Conservation (phyloP, 2,329 filamentous ascomycete genomes). For the Penicillium verrucosum region DNA sequence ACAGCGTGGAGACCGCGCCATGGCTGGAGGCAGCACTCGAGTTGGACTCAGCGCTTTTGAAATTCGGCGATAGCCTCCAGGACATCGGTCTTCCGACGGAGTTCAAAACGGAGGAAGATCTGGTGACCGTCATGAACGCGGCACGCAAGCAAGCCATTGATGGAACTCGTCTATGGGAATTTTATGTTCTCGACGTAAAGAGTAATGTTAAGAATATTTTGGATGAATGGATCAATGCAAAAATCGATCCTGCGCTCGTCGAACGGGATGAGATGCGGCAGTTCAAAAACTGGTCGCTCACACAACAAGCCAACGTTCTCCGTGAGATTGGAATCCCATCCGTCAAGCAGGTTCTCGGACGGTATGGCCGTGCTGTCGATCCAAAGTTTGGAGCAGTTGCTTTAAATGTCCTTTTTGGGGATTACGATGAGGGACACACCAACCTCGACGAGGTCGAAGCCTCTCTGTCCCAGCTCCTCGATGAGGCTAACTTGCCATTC, state of each 20-base stretch:
- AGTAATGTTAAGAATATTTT: conserved; percentile 66
- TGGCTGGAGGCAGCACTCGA: conserved; percentile 65
- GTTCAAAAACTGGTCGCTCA: conserved; percentile 54
- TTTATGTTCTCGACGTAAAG: conserved; percentile 79
- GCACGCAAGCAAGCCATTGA: conserved; percentile 78
- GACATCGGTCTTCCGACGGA: conserved; percentile 72
- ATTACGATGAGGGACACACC: conserved; percentile 54
- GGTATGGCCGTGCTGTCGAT: conserved; percentile 70
- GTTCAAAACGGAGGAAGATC: conserved; percentile 66
- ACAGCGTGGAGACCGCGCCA: conserved; percentile 88
- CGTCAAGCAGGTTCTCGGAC: conserved; percentile 71
- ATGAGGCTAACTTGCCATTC: conserved; percentile 80
- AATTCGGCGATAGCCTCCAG: conserved; percentile 61
- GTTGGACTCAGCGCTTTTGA: conserved; percentile 70
- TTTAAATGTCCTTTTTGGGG: conserved; percentile 65
- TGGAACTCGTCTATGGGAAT: conserved; percentile 84
- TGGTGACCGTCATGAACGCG: conserved; percentile 76
- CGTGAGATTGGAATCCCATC: conserved; percentile 67
- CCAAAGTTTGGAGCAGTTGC: conserved; percentile 68
- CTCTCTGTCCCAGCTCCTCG: conserved; percentile 61
- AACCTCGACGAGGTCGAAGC: conserved; percentile 48
- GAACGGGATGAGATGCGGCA: conserved; percentile 40
- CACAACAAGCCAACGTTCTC: conserved; percentile 59
- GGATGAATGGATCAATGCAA: conserved; percentile 63
- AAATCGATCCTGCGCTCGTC: conserved; percentile 13